A percentile compares a stretch with the other conserved stretches of the same genome.
Conservation (phyloP, 148 eudicot species). For the Vaccinium darrowii region DNA sequence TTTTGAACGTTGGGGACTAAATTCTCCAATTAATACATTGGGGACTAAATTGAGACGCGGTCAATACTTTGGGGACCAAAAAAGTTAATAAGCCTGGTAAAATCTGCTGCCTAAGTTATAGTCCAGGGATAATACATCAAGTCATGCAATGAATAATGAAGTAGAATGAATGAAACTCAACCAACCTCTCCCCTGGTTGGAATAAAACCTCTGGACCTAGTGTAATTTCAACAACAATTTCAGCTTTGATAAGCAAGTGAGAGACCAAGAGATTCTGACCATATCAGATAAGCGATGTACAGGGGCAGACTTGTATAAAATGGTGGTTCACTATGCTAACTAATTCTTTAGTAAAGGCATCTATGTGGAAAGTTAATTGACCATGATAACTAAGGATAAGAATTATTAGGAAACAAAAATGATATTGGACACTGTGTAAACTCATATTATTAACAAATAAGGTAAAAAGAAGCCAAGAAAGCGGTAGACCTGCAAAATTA, state of each 20-base stretch:
- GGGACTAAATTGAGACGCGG: no score
- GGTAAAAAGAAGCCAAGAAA: constrained; percentile 2
- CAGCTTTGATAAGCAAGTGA: no score
- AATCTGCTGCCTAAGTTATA: no score
- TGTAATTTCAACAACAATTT: no score
- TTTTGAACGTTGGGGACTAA: no score
- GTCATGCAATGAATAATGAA: background rate
- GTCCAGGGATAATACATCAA: no score
- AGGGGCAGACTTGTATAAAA: background rate
- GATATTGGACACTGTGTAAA: background rate
- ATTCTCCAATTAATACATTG: no score
- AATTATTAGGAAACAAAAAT: background rate
- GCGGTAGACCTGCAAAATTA: constrained; percentile 73
- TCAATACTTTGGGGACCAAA: no score
- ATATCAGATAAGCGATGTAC: background rate
- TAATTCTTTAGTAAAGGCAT: background rate
- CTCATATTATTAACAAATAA: background rate
- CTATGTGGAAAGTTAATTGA: background rate
- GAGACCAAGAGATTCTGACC: background rate
- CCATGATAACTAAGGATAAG: background rate
- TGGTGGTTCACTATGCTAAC: background rate
- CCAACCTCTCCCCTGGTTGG: background rate
- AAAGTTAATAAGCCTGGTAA: no score
- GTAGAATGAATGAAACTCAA: background rate
- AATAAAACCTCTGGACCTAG: no score